phyloP scores from a whole-genome alignment of 371 early-diverging fungal genomes.

The Capniomyces stellatus region DNA sequence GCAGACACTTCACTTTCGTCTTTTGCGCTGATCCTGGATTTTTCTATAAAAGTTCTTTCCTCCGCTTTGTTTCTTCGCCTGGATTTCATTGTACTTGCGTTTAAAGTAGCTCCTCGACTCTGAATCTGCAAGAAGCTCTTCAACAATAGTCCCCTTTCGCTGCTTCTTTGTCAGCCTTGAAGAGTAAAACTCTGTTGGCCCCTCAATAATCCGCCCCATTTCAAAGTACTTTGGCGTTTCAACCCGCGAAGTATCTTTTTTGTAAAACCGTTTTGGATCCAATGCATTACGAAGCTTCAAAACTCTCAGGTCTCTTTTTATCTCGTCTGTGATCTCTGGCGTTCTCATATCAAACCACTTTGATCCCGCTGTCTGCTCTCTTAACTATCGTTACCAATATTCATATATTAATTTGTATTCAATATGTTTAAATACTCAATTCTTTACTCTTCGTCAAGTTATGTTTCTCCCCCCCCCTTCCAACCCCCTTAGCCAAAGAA shows the following conservation, averaged over 20 bases:
- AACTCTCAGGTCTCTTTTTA: constrained; percentile 74
- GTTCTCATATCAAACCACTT: constrained; percentile 90
- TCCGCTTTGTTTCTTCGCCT: constrained; percentile 37
- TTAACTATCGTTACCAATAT: too few species aligned
- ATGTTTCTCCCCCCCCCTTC: too few species aligned
- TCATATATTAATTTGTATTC: too few species aligned
- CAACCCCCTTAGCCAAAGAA: too few species aligned
- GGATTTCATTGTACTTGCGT: constrained; percentile 60
- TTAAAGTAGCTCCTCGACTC: constrained; percentile 62
- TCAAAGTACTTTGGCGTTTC: constrained; percentile 81
- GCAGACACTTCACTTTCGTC: constrained; percentile 6
- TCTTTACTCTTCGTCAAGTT: too few species aligned
- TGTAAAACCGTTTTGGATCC: constrained; percentile 85
- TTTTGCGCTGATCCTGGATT: constrained; percentile 10
- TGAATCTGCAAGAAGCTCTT: constrained; percentile 66
- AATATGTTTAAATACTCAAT: too few species aligned
- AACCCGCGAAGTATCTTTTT: constrained; percentile 41
- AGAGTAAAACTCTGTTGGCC: constrained; percentile 73
- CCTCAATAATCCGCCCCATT: constrained; percentile 76
- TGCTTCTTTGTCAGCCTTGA: constrained; percentile 67
- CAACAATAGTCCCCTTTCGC: constrained; percentile 61
- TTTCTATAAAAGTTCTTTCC: constrained; percentile 40
- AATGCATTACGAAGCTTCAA: constrained; percentile 71
- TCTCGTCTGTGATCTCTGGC: constrained; percentile 63
- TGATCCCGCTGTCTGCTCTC: constrained; percentile 44